A percentile compares a stretch with the other conserved stretches of the same genome.
phyloP scores from a whole-genome alignment of 2,329 filamentous ascomycete genomes.

The Fusarium ramigenum region DNA sequence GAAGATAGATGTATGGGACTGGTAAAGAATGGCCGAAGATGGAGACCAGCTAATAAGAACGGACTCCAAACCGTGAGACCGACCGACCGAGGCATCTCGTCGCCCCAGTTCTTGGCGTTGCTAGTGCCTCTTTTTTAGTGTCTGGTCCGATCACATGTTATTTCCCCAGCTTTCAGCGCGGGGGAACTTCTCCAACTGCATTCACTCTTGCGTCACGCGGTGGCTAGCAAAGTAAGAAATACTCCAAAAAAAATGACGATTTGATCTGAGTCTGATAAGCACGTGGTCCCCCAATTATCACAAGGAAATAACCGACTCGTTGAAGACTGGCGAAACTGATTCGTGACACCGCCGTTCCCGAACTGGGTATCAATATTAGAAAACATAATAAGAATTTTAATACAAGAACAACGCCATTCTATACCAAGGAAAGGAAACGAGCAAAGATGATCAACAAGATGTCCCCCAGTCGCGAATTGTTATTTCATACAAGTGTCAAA shows the following conservation, averaged over 20 bases:
- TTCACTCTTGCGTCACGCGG: constrained; percentile 35
- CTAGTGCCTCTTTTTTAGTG: constrained; percentile 36
- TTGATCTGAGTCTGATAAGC: constrained; percentile 3
- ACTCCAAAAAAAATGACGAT: constrained; percentile 28
- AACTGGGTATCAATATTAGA: constrained; percentile 1
- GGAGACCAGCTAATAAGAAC: background rate
- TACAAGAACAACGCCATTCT: background rate
- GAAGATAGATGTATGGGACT: background rate
- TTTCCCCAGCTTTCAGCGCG: constrained; percentile 41
- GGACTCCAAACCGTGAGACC: constrained; percentile 41
- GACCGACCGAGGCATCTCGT: constrained; percentile 46
- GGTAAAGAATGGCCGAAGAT: constrained; percentile 15
- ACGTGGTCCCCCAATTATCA: constrained; percentile 26
- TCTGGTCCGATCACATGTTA: constrained; percentile 44
- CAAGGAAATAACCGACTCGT: constrained; percentile 21
- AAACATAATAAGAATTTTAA: background rate
- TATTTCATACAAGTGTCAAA: constrained; percentile 24
- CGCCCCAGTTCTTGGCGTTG: constrained; percentile 35
- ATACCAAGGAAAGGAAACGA: background rate
- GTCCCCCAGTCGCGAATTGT: background rate
- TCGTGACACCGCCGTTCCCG: constrained; percentile 2
- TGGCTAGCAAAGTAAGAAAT: constrained; percentile 2
- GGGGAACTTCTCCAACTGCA: constrained; percentile 21
- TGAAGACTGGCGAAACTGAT: constrained; percentile 1
- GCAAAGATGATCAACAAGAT: background rate